Evolutionary conservation across 495 filamentous ascomycete genomes (phyloP).

Genomic region (Bryoglossum gracile): DNA sequence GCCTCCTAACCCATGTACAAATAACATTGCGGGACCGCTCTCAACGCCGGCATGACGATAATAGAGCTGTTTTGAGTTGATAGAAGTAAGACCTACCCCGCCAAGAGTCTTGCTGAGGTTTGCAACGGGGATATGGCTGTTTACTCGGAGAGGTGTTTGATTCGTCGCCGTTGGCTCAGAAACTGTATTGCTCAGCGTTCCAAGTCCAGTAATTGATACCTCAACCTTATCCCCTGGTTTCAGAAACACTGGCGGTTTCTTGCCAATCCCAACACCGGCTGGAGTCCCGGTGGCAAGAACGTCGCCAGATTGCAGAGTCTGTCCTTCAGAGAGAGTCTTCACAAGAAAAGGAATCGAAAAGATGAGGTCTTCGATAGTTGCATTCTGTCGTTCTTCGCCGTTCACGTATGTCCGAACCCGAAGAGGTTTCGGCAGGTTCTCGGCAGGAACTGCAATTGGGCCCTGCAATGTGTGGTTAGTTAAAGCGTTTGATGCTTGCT

Average conservation of each 20-base stretch:
- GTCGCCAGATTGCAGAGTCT: conserved; percentile 39
- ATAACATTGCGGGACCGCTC: conserved; percentile 29
- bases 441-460: conserved; percentile 43
- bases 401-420: conserved; percentile 39
- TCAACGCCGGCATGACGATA: conserved; percentile 26
- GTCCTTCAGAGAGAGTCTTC: conserved; percentile 35
- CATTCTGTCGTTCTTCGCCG: conserved; percentile 36
- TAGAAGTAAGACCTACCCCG: conserved; percentile 31
- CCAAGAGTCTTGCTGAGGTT: conserved; percentile 25
- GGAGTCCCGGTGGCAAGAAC: conserved; percentile 45
- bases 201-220: conserved; percentile 38
- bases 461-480: conserved; percentile 27
- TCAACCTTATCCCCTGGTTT: conserved; percentile 37
- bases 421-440: conserved; percentile 33
- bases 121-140: conserved; percentile 25
- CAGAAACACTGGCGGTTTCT: conserved; percentile 38
- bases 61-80: conserved; percentile 40
- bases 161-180: conserved; percentile 22
- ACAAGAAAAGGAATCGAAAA: conserved; percentile 38
- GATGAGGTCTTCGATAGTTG: conserved; percentile 37
- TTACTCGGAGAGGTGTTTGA: conserved; percentile 16
- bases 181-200: conserved; percentile 39
- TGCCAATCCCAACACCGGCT: conserved; percentile 45
- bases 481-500: not conserved
- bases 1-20: conserved; percentile 46